phyloP scores from a whole-genome alignment of 2,329 filamentous ascomycete species.

The Orbilia oligospora region DNA sequence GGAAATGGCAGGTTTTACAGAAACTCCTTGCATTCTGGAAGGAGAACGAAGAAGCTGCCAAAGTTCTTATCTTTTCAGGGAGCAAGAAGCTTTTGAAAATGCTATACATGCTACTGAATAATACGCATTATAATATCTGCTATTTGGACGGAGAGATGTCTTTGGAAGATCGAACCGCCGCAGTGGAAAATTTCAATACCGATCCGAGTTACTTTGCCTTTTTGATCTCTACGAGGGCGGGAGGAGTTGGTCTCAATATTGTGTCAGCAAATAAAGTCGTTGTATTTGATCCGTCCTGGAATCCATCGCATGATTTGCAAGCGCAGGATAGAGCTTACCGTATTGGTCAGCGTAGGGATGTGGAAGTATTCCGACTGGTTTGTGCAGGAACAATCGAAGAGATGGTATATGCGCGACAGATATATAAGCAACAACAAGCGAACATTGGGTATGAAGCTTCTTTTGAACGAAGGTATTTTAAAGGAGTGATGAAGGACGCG shows the following conservation, averaged over 20 bases:
- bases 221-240: constrained; percentile 92
- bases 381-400: constrained; percentile 95
- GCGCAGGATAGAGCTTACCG: constrained; percentile 96
- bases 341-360: constrained; percentile 91
- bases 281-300: constrained; percentile 97
- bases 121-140: constrained; percentile 89
- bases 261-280: constrained; percentile 98
- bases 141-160: constrained; percentile 89
- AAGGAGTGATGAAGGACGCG: constrained; percentile 87
- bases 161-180: constrained; percentile 82
- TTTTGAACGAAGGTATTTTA: constrained; percentile 93
- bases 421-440: constrained; percentile 99
- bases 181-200: constrained; percentile 92
- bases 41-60: constrained; percentile 79
- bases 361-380: constrained; percentile 94
- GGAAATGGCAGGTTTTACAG: constrained; percentile 91
- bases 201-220: constrained; percentile 92
- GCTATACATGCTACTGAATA: constrained; percentile 85
- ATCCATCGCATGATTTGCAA: constrained; percentile 92
- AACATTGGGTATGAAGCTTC: constrained; percentile 97
- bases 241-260: constrained; percentile 94
- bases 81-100: constrained; percentile 88
- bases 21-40: constrained; percentile 93
- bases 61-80: constrained; percentile 95
- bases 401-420: constrained; percentile 95